Conservation (phyloP, 495 filamentous ascomycete species). For the Trichodelitschia bisporula region DNA sequence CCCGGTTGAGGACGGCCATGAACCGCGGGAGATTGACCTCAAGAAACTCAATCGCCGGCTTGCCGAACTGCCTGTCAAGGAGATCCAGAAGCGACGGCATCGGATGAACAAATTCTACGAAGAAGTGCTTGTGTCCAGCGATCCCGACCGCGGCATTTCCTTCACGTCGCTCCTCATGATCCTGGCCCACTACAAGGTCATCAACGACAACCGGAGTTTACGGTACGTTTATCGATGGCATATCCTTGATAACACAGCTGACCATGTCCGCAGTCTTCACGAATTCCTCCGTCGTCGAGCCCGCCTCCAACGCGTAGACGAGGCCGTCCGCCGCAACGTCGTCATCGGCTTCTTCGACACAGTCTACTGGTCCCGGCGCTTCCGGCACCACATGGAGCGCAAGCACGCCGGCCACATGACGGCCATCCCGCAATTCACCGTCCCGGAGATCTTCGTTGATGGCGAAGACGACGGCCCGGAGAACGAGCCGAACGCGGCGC, state of each 20-base stretch:
- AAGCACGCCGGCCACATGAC: constrained; percentile 52
- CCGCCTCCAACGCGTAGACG: constrained; percentile 83
- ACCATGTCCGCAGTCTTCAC: constrained; percentile 32
- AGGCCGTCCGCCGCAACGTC: constrained; percentile 68
- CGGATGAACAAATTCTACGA: constrained; percentile 86
- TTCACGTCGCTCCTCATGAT: constrained; percentile 95
- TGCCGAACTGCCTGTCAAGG: constrained; percentile 44
- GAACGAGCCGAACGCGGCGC: constrained; percentile 14
- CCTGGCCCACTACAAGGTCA: constrained; percentile 95
- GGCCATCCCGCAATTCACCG: constrained; percentile 50
- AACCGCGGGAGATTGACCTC: constrained; percentile 33
- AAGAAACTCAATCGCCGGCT: constrained; percentile 49
- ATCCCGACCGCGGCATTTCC: constrained; percentile 64
- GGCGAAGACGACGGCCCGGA: constrained; percentile 17
- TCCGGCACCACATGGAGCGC: constrained; percentile 42
- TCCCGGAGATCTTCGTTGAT: constrained; percentile 82
- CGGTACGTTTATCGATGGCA: too few relatives aligned
- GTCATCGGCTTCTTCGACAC: constrained; percentile 94
- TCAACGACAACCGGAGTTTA: constrained; percentile 89
- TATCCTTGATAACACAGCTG: too few relatives aligned
- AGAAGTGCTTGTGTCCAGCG: constrained; percentile 82
- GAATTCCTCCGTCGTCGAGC: constrained; percentile 84
- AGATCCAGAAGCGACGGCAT: constrained; percentile 44
- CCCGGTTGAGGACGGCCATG: constrained; percentile 26
- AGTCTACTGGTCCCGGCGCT: constrained; percentile 65